Evolutionary conservation across 495 filamentous ascomycete genomes (phyloP).

Genomic region (Neurospora sp.): DNA sequence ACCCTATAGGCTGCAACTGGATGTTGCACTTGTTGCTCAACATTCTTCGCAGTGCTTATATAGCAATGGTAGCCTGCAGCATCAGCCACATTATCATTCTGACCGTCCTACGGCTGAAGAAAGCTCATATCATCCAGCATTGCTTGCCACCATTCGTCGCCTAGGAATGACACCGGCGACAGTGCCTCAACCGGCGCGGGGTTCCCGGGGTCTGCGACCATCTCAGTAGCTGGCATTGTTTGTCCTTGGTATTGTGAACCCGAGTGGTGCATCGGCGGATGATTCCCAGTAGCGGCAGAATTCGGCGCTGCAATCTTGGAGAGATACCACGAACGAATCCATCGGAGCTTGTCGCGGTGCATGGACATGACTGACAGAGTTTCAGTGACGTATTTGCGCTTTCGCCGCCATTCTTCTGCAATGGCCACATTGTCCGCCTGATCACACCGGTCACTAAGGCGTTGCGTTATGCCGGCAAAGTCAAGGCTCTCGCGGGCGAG

Average conservation of each 20-base stretch:
- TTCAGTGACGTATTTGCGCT: slow-evolving; percentile 8
- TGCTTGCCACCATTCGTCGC: slow-evolving; percentile 9
- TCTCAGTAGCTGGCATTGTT: background rate
- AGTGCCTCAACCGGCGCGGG: background rate
- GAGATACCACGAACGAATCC: slow-evolving; percentile 17
- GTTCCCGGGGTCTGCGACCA: background rate
- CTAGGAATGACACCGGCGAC: background rate
- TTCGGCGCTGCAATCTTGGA: slow-evolving; percentile 1
- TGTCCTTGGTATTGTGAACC: background rate
- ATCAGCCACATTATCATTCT: background rate
- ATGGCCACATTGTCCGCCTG: slow-evolving; percentile 5
- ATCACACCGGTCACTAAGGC: slow-evolving; percentile 7
- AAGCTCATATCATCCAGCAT: slow-evolving; percentile 2
- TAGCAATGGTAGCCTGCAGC: background rate
- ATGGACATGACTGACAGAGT: slow-evolving; percentile 1
- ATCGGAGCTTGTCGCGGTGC: slow-evolving; percentile 11
- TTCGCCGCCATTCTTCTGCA: slow-evolving; percentile 6
- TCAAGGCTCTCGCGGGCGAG: slow-evolving; percentile 9
- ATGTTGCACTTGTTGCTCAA: background rate
- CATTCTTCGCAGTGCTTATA: background rate
- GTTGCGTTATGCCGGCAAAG: slow-evolving; percentile 1
- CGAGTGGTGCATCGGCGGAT: background rate
- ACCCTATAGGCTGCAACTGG: background rate
- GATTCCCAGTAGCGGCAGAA: background rate
- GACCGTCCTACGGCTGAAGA: background rate